Evolutionary conservation across 73 alveolate species (phyloP).

Genomic region (Blepharisma stoltei): DNA sequence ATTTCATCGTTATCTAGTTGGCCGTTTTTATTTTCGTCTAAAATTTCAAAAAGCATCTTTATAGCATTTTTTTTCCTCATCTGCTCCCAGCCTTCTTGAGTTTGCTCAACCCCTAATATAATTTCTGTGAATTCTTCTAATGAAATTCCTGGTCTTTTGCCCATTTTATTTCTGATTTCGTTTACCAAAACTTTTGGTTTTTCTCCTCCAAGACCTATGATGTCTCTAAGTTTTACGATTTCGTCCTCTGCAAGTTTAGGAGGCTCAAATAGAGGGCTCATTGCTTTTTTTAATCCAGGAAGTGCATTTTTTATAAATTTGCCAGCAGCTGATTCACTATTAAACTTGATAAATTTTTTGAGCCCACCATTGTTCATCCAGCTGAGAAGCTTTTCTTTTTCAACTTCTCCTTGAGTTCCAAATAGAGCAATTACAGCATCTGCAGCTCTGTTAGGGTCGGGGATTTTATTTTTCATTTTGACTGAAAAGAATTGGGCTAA

Average conservation of each 20-base stretch:
- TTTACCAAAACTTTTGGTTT: background rate
- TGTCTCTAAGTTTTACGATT: background rate
- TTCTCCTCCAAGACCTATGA: background rate
- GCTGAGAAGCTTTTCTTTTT: no score
- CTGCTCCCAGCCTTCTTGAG: background rate
- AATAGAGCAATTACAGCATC: no score
- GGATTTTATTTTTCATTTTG: no score
- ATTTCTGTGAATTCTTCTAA: constrained; percentile 17
- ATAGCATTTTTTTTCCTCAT: background rate
- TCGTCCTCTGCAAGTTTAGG: background rate
- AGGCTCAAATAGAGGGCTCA: no score
- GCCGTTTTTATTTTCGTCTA: constrained; percentile 1
- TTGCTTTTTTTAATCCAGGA: no score
- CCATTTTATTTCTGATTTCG: background rate
- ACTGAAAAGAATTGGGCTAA: background rate
- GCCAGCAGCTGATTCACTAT: no score
- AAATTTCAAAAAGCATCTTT: background rate
- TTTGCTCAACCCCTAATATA: background rate
- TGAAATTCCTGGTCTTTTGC: background rate
- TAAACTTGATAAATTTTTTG: no score
- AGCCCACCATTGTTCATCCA: no score
- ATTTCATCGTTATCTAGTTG: background rate
- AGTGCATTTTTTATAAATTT: no score
- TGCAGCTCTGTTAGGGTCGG: no score
- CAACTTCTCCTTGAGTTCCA: background rate